These are phyloP conservation scores for Penstemon eatonii DNA, from an alignment of 257 asterid genomes.

Conservation along the genomic window DNA sequence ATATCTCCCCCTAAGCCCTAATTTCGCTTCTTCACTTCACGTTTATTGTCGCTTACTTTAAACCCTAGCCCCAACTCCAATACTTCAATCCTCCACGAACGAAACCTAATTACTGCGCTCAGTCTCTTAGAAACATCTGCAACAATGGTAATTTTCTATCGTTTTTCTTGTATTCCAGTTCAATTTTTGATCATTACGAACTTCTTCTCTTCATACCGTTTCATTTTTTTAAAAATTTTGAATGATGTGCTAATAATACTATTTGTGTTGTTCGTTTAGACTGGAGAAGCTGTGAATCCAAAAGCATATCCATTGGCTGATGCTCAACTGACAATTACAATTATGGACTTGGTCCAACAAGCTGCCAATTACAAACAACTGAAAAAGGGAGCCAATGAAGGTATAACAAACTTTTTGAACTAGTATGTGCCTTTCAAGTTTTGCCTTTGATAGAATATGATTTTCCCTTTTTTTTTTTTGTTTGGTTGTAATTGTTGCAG, in stretches of 20 bases:
- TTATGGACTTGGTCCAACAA: slow-evolving; percentile 81
- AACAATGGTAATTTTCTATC: slow-evolving; percentile 5
- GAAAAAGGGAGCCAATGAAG: slow-evolving; percentile 96
- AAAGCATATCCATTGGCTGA: slow-evolving; percentile 91
- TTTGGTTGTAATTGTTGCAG: slow-evolving; percentile 42
- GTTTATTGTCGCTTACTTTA: background rate
- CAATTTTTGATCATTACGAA: background rate
- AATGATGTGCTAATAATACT: background rate
- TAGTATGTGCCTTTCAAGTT: background rate
- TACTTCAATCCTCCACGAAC: background rate
- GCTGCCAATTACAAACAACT: slow-evolving; percentile 92
- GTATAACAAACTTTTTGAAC: slow-evolving; percentile 22
- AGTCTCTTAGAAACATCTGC: background rate
- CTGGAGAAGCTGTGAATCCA: slow-evolving; percentile 75
- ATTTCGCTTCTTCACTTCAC: background rate
- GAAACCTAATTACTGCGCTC: background rate
- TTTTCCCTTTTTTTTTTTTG: background rate
- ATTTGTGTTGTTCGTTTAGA: slow-evolving; percentile 28
- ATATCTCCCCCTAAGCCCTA: background rate
- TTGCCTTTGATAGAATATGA: background rate
- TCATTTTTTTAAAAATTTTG: background rate
- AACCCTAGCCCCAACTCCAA: background rate
- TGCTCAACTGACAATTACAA: slow-evolving; percentile 71
- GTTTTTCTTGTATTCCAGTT: background rate
- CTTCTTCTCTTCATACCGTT: background rate